Conservation (phyloP, 306 rosid genomes). For the Quercus dentata region DNA sequence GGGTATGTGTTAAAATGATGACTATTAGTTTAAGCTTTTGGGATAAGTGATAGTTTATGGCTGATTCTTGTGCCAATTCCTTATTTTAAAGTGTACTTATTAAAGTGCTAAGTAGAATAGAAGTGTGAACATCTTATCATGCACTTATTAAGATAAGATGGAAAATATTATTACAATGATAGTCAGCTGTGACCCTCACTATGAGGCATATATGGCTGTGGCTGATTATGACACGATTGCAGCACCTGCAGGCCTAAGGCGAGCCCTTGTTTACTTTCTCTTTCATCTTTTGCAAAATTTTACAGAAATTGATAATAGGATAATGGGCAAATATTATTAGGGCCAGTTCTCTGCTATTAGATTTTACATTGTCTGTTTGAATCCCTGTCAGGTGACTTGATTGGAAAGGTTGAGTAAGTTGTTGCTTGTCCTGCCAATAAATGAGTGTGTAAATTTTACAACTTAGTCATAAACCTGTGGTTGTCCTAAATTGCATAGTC, state of each 20-base stretch:
- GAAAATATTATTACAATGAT: too few species aligned
- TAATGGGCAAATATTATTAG: not conserved
- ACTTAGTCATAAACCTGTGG: not conserved
- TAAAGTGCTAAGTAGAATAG: not conserved
- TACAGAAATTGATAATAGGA: not conserved
- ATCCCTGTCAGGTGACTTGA: not conserved
- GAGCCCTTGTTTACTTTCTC: not conserved
- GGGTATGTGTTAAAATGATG: too few species aligned
- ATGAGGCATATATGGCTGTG: not conserved
- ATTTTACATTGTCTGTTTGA: not conserved
- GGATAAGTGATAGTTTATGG: too few species aligned
- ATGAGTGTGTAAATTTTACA: not conserved
- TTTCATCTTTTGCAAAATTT: not conserved
- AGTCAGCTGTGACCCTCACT: not conserved
- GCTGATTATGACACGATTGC: not conserved
- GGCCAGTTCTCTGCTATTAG: not conserved
- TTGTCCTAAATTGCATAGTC: not conserved
- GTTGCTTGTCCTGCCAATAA: not conserved
- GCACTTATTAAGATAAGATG: not conserved
- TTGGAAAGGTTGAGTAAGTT: not conserved
- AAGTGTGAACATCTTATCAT: not conserved
- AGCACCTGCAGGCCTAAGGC: not conserved
- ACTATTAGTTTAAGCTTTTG: too few species aligned
- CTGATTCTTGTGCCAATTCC: not conserved
- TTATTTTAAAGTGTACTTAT: not conserved